Evolutionary conservation across 2,329 filamentous ascomycete species (phyloP).

Genomic region (Botrytis fabae): DNA sequence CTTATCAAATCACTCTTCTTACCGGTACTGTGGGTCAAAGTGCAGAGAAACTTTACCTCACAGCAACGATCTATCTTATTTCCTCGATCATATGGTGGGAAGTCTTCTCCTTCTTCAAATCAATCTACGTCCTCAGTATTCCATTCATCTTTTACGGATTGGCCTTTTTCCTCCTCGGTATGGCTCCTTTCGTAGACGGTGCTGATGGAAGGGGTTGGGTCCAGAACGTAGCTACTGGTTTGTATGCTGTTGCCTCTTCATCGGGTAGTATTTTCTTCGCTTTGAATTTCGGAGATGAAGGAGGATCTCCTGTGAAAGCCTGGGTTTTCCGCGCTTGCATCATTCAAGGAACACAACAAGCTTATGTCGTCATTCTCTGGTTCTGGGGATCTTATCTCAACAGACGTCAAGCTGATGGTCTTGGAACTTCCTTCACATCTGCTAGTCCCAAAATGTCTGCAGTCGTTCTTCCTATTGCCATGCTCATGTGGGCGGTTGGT

Average conservation of each 20-base stretch:
- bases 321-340: conserved; percentile 68
- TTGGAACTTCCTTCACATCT: conserved; percentile 45
- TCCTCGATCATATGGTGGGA: conserved; percentile 64
- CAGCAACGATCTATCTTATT: conserved; percentile 59
- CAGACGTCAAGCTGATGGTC: conserved; percentile 19
- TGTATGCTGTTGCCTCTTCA: conserved; percentile 63
- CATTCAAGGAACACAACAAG: conserved; percentile 66
- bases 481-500: conserved; percentile 58
- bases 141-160: conserved; percentile 61
- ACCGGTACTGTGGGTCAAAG: conserved; percentile 62
- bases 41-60: conserved; percentile 58
- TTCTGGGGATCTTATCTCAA: conserved; percentile 59
- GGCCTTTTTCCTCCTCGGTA: conserved; percentile 63
- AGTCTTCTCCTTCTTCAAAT: conserved; percentile 58
- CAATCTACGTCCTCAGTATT: conserved; percentile 47
- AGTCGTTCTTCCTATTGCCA: conserved; percentile 58
- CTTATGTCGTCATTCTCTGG: conserved; percentile 65
- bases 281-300: conserved; percentile 66
- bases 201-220: conserved; percentile 46
- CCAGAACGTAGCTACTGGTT: conserved; percentile 57
- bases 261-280: conserved; percentile 66
- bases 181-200: conserved; percentile 54
- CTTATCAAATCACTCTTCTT: conserved; percentile 67
- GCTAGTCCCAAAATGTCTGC: conserved; percentile 46
- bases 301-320: conserved; percentile 59